Evolutionary conservation across 2,329 filamentous ascomycete genomes (phyloP), one percentile per base, ranked within the genome.

Genomic region (Pseudocercospora musae): DNA sequence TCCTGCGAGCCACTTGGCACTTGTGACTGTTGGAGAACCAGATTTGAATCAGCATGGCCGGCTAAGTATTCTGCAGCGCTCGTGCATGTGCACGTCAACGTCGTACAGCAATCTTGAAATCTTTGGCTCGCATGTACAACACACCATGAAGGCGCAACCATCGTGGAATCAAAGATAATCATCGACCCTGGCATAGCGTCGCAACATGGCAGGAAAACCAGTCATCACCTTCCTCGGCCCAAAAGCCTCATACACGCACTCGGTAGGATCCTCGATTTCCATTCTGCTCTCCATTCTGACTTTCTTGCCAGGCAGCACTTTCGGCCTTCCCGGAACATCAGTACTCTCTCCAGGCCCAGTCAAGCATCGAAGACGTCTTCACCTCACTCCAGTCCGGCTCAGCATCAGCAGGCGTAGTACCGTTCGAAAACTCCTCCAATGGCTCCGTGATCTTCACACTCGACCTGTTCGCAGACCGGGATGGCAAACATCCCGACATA

Each of bases 371-470:
- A 69, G 91, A 95, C 73, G 87, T 96, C 70, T 96, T 97, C 76
- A 82, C 87, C 56, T 83, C 87, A 15, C 89, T 96, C 5, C 91
- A 96, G 72, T 81, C 82, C 40, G 83, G 85, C 62, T 74, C 79
- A 49, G 86, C 85, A 0, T 78, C 84, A 57, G 88, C 88, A 60
- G 95, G 93, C 68, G 90, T 98, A 31, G 90, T 97, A 1, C 95
- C 95, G 6, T 93, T 96, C 77, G 94, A 98, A 75, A 99, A 99
- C 80, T 96, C 91, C 44, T 94, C 91, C 74, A 96, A 98, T 77
- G 95, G 95, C 72, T 89, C 89, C 59, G 95, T 99, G 55, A 87
- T 95, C 60, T 90, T 92, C 76, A 96, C 93, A 0, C 84, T 98
- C 23, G 93, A 97, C 77, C 86, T 94, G 67, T 86, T 99, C 63